Conservation (phyloP, 2,329 filamentous ascomycete genomes). For the Lachnellula arida region DNA sequence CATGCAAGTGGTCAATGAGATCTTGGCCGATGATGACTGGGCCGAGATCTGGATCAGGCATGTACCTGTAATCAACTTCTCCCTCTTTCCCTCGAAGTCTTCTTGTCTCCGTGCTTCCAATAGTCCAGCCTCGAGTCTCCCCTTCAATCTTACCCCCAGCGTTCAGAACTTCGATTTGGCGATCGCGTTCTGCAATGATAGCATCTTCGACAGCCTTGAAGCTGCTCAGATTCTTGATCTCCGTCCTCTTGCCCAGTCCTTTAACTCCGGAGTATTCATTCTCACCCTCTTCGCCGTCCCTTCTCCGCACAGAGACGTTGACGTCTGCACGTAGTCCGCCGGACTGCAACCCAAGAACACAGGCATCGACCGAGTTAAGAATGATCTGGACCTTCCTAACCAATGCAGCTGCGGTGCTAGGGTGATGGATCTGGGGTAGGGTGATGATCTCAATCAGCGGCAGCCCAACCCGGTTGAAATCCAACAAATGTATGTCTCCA, state of each 20-base stretch:
- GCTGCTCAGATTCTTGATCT: conserved; percentile 95
- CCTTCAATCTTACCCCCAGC: conserved; percentile 69
- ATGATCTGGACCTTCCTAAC: conserved; percentile 85
- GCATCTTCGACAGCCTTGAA: conserved; percentile 95
- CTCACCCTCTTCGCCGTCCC: conserved; percentile 31
- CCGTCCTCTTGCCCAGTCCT: conserved; percentile 78
- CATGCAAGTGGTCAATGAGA: conserved; percentile 59
- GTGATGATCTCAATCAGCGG: conserved; percentile 96
- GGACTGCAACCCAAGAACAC: conserved; percentile 86
- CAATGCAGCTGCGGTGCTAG: conserved; percentile 79
- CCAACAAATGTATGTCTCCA: conserved; percentile 69
- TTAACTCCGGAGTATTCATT: conserved; percentile 52
- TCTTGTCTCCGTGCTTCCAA: conserved; percentile 77
- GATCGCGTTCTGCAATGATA: conserved; percentile 82
- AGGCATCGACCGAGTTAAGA: conserved; percentile 75
- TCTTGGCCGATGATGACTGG: conserved; percentile 71
- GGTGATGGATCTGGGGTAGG: conserved; percentile 79
- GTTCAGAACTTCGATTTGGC: conserved; percentile 79
- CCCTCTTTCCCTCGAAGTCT: conserved; percentile 88
- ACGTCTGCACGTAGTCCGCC: conserved; percentile 90
- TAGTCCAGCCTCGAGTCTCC: conserved; percentile 89
- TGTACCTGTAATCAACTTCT: conserved; percentile 96
- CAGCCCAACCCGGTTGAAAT: conserved; percentile 89
- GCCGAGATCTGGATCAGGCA: conserved; percentile 90
- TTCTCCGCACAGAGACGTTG: conserved; percentile 79